These are phyloP conservation scores for Crassisporium funariophilum DNA, from an alignment of 768 basidiomycete species.

Conservation along the genomic window DNA sequence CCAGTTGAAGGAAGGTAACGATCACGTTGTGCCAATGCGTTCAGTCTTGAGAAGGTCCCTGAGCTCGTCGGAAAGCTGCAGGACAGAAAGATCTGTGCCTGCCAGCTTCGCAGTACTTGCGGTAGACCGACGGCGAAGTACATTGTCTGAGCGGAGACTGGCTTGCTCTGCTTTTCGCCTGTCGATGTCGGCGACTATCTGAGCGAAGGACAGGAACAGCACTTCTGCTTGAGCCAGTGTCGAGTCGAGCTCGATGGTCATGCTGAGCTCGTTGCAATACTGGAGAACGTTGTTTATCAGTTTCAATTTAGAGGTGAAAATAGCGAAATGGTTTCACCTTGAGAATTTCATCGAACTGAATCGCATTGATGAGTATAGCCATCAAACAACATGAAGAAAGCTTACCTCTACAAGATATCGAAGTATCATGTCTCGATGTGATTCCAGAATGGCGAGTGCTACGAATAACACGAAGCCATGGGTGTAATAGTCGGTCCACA, in stretches of 20 bases:
- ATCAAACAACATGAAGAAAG: conserved; percentile 3
- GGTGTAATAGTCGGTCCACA: conserved; percentile 93
- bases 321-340: too few species aligned
- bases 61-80: conserved; percentile 62
- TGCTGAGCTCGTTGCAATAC: conserved; percentile 94
- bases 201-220: conserved; percentile 88
- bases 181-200: conserved; percentile 88
- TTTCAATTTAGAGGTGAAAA: neutral
- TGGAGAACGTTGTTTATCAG: conserved; percentile 25
- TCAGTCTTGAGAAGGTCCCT: conserved; percentile 58
- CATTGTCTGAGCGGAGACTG: conserved; percentile 36
- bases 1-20: neutral
- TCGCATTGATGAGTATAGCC: neutral
- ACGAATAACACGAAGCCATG: conserved; percentile 89
- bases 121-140: conserved; percentile 19
- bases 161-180: conserved; percentile 67
- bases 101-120: conserved; percentile 21
- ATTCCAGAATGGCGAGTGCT: conserved; percentile 91
- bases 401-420: conserved; percentile 91
- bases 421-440: conserved; percentile 92
- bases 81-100: conserved; percentile 38
- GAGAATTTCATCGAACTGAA: conserved; percentile 78
- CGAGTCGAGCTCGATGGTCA: conserved; percentile 95
- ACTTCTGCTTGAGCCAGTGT: conserved; percentile 98
- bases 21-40: conserved; percentile 17